Evolutionary conservation across 2,329 filamentous ascomycete genomes (phyloP), one percentile per base, ranked within the genome.

Genomic region (Teratosphaeria gauchensis): DNA sequence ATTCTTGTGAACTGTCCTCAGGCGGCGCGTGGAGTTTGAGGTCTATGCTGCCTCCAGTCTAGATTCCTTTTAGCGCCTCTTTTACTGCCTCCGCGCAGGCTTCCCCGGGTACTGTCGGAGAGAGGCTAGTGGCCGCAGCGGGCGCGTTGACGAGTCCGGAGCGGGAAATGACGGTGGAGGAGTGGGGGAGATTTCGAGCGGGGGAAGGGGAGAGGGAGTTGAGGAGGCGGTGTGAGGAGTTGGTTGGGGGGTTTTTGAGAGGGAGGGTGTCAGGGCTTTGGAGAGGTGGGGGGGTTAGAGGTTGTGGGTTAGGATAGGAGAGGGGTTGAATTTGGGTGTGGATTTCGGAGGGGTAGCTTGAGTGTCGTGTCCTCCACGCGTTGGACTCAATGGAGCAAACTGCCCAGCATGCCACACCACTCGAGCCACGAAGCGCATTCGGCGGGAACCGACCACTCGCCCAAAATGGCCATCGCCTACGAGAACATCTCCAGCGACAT

Each of bases 141-240:
- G 79, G 79, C 0, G 82, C 82, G 16, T 75, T 99, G 56, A 87
- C 83, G 1, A 88, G 82, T 57, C 83, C 85, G 0, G 94, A 97
- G 76, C 91, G 88, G 77, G 79, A 82, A 42, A 96, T 99, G 92
- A 92, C 86, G 4, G 90, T 97, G 0, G 90, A 96, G 72, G 86
- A 96, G 73, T 99, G 92, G 90, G 88, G 99, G 46, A 79, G 85
- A 59, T 83, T 86, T 74, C 92, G 94, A 65, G 94, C 94, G 0
- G 81, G 82, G 61, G 80, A 86, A 69, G 90, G 89, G 0, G 92
- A 97, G 76, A 84, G 86, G 73, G 86, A 85, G 71, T 77, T 99
- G 58, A 87, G 86, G 69, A 76, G 80, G 38, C 88, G 95, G 71
- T 96, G 91, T 69, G 92, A 97, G 76, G 77, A 84, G 30, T 83